These are phyloP conservation scores for Pseudevernia furfuracea DNA, from an alignment of 495 filamentous ascomycete species.

Conservation along the genomic window DNA sequence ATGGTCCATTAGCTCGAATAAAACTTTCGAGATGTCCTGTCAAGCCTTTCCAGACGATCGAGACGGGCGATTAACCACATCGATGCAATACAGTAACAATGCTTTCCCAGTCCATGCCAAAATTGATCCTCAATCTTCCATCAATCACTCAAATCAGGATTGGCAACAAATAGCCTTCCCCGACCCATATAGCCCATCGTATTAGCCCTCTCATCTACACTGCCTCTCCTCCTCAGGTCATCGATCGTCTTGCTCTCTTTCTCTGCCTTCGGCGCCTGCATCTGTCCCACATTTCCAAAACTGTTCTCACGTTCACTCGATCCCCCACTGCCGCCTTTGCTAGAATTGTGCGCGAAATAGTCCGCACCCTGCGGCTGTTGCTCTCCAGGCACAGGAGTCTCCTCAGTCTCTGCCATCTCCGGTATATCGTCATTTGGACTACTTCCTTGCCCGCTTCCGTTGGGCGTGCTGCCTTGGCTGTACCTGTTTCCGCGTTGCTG, in stretches of 20 bases:
- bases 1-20: not conserved
- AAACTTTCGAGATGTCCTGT: not conserved
- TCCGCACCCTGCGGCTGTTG: slow-evolving; percentile 33
- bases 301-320: slow-evolving; percentile 45
- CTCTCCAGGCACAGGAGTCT: slow-evolving; percentile 44
- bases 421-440: slow-evolving; percentile 43
- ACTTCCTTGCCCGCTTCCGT: slow-evolving; percentile 47
- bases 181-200: slow-evolving; percentile 61
- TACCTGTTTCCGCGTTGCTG: slow-evolving; percentile 46
- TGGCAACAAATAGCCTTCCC: slow-evolving; percentile 84
- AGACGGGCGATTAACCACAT: slow-evolving; percentile 12
- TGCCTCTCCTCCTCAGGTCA: slow-evolving; percentile 74
- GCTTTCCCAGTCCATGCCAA: slow-evolving; percentile 11
- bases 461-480: slow-evolving; percentile 65
- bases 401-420: slow-evolving; percentile 43
- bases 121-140: not conserved
- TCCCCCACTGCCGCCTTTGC: slow-evolving; percentile 31
- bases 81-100: slow-evolving; percentile 8
- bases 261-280: slow-evolving; percentile 40
- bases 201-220: slow-evolving; percentile 84
- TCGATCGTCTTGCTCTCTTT: slow-evolving; percentile 61
- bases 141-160: slow-evolving; percentile 73
- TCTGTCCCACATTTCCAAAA: slow-evolving; percentile 49
- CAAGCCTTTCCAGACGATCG: slow-evolving; percentile 11
- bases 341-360: slow-evolving; percentile 39